Percentiles rank a stretch among this genome's conserved stretches.
Conservation (phyloP, 768 basidiomycete species). For the Tulasnella sp. region DNA sequence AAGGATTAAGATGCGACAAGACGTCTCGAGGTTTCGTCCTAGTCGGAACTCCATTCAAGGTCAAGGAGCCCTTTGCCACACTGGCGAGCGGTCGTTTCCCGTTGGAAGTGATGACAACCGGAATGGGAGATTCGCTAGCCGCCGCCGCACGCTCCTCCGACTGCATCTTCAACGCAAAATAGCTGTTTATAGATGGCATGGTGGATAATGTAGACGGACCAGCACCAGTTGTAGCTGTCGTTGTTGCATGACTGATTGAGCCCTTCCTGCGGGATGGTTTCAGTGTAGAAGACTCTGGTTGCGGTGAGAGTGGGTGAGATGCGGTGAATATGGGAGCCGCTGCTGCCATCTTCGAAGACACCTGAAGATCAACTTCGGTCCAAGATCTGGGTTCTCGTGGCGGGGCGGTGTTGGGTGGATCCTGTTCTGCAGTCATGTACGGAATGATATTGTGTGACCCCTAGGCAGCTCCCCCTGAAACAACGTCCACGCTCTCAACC, state of each 20-base stretch:
- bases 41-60: too few species aligned
- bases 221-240: constrained; percentile 10
- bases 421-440: too few species aligned
- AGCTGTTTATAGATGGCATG: constrained; percentile 35
- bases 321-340: not conserved
- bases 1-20: too few species aligned
- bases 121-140: too few species aligned
- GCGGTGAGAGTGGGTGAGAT: constrained; percentile 55
- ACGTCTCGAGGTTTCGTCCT: too few species aligned
- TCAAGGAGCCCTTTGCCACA: not conserved
- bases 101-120: not conserved
- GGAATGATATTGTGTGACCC: too few species aligned
- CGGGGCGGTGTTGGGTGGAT: too few species aligned
- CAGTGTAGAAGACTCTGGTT: constrained; percentile 28
- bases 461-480: too few species aligned
- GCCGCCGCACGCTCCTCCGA: constrained; percentile 34
- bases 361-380: too few species aligned
- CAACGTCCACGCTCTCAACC: too few species aligned
- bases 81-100: not conserved
- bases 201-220: not conserved
- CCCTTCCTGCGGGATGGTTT: not conserved
- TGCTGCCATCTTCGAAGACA: not conserved
- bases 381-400: too few species aligned
- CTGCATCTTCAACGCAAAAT: constrained; percentile 53
- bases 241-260: constrained; percentile 11